Base-by-base conservation (phyloP, 2,329 filamentous ascomycete genomes). In the Hypoxylon sp. region DNA sequence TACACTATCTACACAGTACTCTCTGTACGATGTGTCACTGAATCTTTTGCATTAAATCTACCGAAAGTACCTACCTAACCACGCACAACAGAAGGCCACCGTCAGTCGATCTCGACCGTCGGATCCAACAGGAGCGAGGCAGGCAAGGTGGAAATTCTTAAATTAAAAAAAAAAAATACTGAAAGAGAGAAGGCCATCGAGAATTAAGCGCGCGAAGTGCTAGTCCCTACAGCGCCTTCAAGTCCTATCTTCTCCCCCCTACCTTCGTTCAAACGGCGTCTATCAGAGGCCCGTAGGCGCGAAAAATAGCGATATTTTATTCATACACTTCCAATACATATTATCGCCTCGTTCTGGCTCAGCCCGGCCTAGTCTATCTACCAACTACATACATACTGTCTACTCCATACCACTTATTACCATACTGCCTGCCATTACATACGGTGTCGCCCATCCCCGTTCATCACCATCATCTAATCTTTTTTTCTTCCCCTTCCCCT, bases 21-120 rank as follows among this genome's bases (percentile, higher is more conserved):
- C 23, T 46, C 17, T 28, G 25, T 64, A 65, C 56, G 50, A 63
- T 67, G 60, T 63, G 51, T 60, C 60, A 67, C 64, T 60, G 21
- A 63, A 60, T 52, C 30, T 56, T 30, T 63, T 21, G 59, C 64
- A 63, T 66, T 43, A 45, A 59, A 67, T 67, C 52, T 62, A 58
- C 49, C 57, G 34, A 60, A 34, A 5, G n/a, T 51, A 55, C 32
- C 10, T 59, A 36, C 32, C n/a, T 59, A 36, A 32, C 13, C 36
- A 53, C 23, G 38, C 25, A 38, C 49, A 55, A 19, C 59, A 46
- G 30, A 46, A 59, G 48, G 41, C 51, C 51, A 43, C 51, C 19
- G 17, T 52, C 41, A 63, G 23, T 63, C 30, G 34, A 63, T 63
- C 43, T 56, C 23, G 28, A 41, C 50, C 7, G 19, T 25, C 10